A percentile compares a stretch with the other conserved stretches of the same genome.
Evolutionary conservation across 2,329 filamentous ascomycete genomes (phyloP).

Genomic region (Xylariaceae sp.): DNA sequence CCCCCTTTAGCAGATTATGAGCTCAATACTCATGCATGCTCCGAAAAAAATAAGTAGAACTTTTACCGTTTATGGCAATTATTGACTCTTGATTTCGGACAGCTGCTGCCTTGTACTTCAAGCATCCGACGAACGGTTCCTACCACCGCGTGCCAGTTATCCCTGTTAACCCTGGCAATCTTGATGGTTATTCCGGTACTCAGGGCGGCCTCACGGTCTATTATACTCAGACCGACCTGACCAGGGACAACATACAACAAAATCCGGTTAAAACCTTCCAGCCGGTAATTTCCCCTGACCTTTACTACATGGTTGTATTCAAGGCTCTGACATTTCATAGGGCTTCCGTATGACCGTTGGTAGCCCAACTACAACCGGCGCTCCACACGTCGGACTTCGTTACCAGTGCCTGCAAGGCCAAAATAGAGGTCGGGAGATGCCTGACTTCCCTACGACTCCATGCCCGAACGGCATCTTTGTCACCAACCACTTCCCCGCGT

Average conservation of each 20-base stretch:
- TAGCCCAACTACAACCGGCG: conserved; percentile 32
- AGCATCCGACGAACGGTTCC: conserved; percentile 38
- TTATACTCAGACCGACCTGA: conserved; percentile 37
- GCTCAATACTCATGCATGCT: no score
- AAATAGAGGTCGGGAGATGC: conserved; percentile 46
- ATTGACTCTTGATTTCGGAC: no score
- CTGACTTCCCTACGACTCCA: conserved; percentile 46
- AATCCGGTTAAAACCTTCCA: conserved; percentile 51
- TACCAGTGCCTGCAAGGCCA: conserved; percentile 48
- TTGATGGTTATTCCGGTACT: conserved; percentile 33
- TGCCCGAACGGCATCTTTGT: conserved; percentile 51
- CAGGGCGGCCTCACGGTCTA: conserved; percentile 40
- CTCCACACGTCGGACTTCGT: conserved; percentile 44
- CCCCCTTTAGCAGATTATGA: no score
- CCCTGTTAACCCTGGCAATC: conserved; percentile 35
- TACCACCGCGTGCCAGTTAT: conserved; percentile 38
- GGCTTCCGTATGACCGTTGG: conserved; percentile 54
- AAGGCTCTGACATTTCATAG: conserved; percentile 28
- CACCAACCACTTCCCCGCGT: conserved; percentile 47
- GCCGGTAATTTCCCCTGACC: conserved; percentile 36
- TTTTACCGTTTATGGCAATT: no score
- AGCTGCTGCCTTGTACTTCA: conserved; percentile 34
- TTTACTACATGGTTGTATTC: no score
- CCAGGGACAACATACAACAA: conserved; percentile 31
- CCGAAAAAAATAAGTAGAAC: no score